phyloP scores from a whole-genome alignment of 768 basidiomycete species.

The Lactifluus hygrophoroides region DNA sequence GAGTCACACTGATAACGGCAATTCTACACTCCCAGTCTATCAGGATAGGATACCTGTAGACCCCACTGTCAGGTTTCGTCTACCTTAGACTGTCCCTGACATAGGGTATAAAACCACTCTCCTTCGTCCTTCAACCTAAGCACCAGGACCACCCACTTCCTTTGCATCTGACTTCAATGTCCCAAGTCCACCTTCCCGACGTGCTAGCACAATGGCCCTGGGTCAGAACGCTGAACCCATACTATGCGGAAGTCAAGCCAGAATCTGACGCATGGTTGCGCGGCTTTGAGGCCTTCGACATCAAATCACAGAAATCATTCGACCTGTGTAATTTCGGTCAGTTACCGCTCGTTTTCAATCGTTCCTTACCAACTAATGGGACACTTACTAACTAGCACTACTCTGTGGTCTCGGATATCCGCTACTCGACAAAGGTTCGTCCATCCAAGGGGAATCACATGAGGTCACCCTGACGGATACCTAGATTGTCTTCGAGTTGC shows the following conservation, averaged over 20 bases:
- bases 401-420: slow-evolving; percentile 34
- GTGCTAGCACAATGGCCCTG: slow-evolving; percentile 18
- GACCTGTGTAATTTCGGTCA: too few relatives aligned
- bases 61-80: background rate
- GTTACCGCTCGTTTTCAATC: background rate
- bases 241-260: slow-evolving; percentile 18
- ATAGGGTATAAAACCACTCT: background rate
- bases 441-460: background rate
- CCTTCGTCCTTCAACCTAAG: background rate
- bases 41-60: background rate
- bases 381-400: slow-evolving; percentile 27
- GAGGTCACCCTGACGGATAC: background rate
- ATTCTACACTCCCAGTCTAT: background rate
- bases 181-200: slow-evolving; percentile 5
- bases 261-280: too few relatives aligned
- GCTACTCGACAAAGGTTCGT: slow-evolving; percentile 26
- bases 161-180: background rate
- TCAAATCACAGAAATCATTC: too few relatives aligned
- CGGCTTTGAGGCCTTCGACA: slow-evolving; percentile 12
- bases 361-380: background rate
- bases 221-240: slow-evolving; percentile 16
- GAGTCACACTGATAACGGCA: background rate
- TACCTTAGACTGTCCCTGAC: background rate
- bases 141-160: background rate
- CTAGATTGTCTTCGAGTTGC: slow-evolving; percentile 26